Percentiles rank a stretch among this genome's conserved stretches.
These are phyloP conservation scores for Botrytis hyacinthi DNA, from an alignment of 2,329 filamentous ascomycete genomes.

Conservation along the genomic window DNA sequence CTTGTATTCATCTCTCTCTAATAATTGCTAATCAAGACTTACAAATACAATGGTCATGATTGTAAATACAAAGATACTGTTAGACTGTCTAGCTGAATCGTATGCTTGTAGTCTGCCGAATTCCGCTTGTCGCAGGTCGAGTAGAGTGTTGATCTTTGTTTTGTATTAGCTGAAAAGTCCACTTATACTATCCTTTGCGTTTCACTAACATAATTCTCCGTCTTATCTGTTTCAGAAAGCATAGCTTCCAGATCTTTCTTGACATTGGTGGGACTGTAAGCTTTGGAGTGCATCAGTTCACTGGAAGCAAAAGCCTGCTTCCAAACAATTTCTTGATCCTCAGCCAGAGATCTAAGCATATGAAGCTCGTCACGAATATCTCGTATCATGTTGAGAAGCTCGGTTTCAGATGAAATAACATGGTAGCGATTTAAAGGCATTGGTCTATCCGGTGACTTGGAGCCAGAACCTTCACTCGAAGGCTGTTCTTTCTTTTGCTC, in stretches of 20 bases:
- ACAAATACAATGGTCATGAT: slow-evolving; percentile 39
- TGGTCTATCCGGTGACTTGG: background rate
- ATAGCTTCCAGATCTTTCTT: slow-evolving; percentile 31
- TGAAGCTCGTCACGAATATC: slow-evolving; percentile 50
- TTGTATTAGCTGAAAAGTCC: slow-evolving; percentile 35
- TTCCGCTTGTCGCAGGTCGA: slow-evolving; percentile 41
- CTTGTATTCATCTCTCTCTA: too few relatives aligned
- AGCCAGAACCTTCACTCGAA: too few relatives aligned
- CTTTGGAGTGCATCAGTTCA: slow-evolving; percentile 29
- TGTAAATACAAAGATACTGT: slow-evolving; percentile 39
- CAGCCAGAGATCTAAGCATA: slow-evolving; percentile 45
- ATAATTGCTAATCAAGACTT: background rate
- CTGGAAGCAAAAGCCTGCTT: slow-evolving; percentile 26
- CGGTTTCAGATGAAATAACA: slow-evolving; percentile 38
- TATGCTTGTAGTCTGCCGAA: slow-evolving; percentile 35
- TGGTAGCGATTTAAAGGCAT: background rate
- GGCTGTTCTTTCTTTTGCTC: background rate
- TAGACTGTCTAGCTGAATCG: slow-evolving; percentile 33
- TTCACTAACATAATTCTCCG: slow-evolving; percentile 44
- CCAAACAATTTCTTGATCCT: slow-evolving; percentile 37
- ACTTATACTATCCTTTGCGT: slow-evolving; percentile 66
- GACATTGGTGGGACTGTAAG: slow-evolving; percentile 29
- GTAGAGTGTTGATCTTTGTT: slow-evolving; percentile 59
- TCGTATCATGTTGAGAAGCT: slow-evolving; percentile 46
- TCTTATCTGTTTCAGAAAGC: slow-evolving; percentile 27